A percentile compares a stretch with the other conserved stretches of the same genome.
phyloP scores from a whole-genome alignment of 164 flowering plant genomes.

The Liquidambar formosana region DNA sequence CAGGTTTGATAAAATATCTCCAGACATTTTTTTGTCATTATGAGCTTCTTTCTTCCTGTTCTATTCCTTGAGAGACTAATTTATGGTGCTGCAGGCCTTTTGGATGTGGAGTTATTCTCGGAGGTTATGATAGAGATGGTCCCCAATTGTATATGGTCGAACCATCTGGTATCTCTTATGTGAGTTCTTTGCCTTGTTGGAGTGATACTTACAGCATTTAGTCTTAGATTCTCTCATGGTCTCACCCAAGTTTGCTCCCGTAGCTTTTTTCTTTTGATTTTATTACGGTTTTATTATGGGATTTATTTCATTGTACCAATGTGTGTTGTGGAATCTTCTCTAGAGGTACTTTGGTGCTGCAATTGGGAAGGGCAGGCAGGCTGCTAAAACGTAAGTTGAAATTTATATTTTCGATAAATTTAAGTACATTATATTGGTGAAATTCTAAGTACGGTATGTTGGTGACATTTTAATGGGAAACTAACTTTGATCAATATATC shows the following conservation, averaged over 20 bases:
- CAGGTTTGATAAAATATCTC: conserved; percentile 45
- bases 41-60: background rate
- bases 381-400: conserved; percentile 85
- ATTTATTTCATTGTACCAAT: too few relatives aligned
- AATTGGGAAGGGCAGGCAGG: conserved; percentile 93
- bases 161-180: conserved; percentile 96
- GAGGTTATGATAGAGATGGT: conserved; percentile 96
- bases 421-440: background rate
- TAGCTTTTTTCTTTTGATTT: background rate
- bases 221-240: background rate
- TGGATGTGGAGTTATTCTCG: conserved; percentile 96
- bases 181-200: conserved; percentile 37
- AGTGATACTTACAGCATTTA: background rate
- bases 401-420: conserved; percentile 1
- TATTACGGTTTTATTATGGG: background rate
- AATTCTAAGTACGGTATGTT: background rate
- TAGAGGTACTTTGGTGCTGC: conserved; percentile 95
- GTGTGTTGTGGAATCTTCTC: conserved; percentile 7
- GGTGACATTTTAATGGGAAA: too few relatives aligned
- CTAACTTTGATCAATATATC: background rate
- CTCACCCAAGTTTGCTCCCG: background rate
- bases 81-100: conserved; percentile 65
- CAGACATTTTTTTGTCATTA: background rate
- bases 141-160: conserved; percentile 93
- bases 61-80: background rate